Conservation (phyloP, 1,139 yeast genomes). For the Suhomyces wounanorum region DNA sequence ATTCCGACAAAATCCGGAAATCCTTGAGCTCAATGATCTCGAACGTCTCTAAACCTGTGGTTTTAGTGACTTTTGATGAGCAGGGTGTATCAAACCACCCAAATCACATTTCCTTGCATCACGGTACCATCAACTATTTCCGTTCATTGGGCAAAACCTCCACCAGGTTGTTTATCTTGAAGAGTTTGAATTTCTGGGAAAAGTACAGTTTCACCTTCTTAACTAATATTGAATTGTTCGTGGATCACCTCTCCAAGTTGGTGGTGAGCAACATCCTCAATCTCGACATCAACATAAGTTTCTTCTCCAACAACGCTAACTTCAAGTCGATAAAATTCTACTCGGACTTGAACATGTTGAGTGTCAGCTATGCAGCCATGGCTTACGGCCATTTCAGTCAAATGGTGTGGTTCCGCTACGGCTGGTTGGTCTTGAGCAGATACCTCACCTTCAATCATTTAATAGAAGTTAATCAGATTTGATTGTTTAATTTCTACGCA, state of each 20-base stretch:
- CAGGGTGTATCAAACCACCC: slow-evolving; percentile 83
- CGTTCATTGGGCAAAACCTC: slow-evolving; percentile 6
- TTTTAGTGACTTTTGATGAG: slow-evolving; percentile 78
- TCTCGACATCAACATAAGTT: slow-evolving; percentile 43
- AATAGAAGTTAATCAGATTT: slow-evolving; percentile 22
- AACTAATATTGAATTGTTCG: slow-evolving; percentile 48
- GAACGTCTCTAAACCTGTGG: slow-evolving; percentile 25
- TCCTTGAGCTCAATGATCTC: slow-evolving; percentile 24
- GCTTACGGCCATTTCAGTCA: slow-evolving; percentile 81
- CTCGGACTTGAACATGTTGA: slow-evolving; percentile 58
- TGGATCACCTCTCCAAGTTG: slow-evolving; percentile 34
- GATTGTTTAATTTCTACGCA: background rate
- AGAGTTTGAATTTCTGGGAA: slow-evolving; percentile 47
- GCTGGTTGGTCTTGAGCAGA: slow-evolving; percentile 79
- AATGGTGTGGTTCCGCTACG: slow-evolving; percentile 94
- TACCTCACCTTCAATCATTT: slow-evolving; percentile 77
- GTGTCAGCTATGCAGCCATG: slow-evolving; percentile 74
- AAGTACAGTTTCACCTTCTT: slow-evolving; percentile 55
- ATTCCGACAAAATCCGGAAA: slow-evolving; percentile 39
- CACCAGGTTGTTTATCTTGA: slow-evolving; percentile 37
- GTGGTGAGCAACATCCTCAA: slow-evolving; percentile 36
- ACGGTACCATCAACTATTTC: slow-evolving; percentile 51
- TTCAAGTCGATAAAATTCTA: slow-evolving; percentile 43
- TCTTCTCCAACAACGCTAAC: slow-evolving; percentile 30
- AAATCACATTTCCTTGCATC: slow-evolving; percentile 71